Evolutionary conservation across 805 yeast genomes (phyloP).

Genomic region (Myxozyma lipomycoides): DNA sequence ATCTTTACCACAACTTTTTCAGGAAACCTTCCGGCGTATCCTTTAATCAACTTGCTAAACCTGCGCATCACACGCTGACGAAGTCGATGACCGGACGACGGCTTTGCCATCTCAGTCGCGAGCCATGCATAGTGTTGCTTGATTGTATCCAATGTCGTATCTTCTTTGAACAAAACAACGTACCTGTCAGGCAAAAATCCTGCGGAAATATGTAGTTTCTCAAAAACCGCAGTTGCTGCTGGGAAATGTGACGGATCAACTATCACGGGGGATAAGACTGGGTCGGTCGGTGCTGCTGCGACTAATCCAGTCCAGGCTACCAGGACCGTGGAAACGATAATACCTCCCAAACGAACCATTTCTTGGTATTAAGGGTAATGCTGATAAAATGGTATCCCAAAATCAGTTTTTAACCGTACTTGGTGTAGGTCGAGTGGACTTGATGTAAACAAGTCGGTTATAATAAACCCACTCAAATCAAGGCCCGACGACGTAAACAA

Average conservation of each 20-base stretch:
- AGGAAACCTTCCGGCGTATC: slow-evolving; percentile 19
- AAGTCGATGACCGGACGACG: neutral
- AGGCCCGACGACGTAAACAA: no score
- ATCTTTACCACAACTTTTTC: slow-evolving; percentile 7
- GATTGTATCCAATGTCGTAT: neutral
- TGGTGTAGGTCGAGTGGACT: no score
- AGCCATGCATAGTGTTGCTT: neutral
- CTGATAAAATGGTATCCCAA: no score
- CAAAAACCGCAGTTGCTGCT: neutral
- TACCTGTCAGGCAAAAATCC: neutral
- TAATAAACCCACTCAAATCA: no score
- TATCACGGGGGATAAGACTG: neutral
- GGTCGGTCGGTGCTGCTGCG: neutral
- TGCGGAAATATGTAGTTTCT: neutral
- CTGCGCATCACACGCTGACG: neutral
- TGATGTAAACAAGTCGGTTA: no score
- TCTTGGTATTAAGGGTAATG: neutral
- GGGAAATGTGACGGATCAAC: neutral
- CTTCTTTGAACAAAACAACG: neutral
- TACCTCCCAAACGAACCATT: no score
- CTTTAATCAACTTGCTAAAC: slow-evolving; percentile 7
- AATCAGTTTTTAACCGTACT: no score
- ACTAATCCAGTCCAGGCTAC: neutral
- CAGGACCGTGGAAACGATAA: no score
- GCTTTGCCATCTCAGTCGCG: neutral